Evolutionary conservation across 805 yeast genomes (phyloP).

Genomic region (Kuraishia capsulata): DNA sequence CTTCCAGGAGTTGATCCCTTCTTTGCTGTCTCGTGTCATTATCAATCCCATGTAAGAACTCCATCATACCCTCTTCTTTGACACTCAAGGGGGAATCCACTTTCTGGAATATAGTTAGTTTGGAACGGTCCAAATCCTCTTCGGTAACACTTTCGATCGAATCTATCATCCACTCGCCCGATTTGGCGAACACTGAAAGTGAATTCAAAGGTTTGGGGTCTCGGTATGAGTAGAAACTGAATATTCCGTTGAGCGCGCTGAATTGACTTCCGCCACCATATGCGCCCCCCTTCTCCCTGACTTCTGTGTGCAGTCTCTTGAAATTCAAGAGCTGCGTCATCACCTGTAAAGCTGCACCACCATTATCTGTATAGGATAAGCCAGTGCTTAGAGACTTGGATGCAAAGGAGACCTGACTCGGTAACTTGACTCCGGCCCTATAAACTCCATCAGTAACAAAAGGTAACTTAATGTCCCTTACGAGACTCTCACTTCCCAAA

Average conservation of each 20-base stretch:
- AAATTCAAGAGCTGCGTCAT: constrained; percentile 74
- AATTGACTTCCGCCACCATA: constrained; percentile 93
- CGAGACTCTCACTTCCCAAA: not conserved
- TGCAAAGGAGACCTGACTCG: constrained; percentile 83
- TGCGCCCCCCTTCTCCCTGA: constrained; percentile 95
- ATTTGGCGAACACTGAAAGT: constrained; percentile 43
- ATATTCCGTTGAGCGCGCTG: constrained; percentile 71
- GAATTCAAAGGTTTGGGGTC: constrained; percentile 84
- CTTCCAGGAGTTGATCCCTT: constrained; percentile 65
- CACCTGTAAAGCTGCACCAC: constrained; percentile 81
- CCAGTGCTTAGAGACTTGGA: constrained; percentile 55
- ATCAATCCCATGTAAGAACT: constrained; percentile 60
- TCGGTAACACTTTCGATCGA: constrained; percentile 23
- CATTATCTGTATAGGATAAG: constrained; percentile 54
- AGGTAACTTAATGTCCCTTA: not conserved
- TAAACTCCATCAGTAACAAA: not conserved
- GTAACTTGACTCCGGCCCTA: constrained; percentile 54
- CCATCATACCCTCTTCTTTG: constrained; percentile 62
- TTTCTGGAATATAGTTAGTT: constrained; percentile 82
- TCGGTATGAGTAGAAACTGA: constrained; percentile 82
- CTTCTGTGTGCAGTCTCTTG: constrained; percentile 77
- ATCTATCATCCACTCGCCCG: constrained; percentile 36
- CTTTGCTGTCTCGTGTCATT: constrained; percentile 75
- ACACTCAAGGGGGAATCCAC: constrained; percentile 86
- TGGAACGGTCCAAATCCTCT: constrained; percentile 78